Conservation (phyloP, 129 eudicot species). For the Flaveria linearis region DNA sequence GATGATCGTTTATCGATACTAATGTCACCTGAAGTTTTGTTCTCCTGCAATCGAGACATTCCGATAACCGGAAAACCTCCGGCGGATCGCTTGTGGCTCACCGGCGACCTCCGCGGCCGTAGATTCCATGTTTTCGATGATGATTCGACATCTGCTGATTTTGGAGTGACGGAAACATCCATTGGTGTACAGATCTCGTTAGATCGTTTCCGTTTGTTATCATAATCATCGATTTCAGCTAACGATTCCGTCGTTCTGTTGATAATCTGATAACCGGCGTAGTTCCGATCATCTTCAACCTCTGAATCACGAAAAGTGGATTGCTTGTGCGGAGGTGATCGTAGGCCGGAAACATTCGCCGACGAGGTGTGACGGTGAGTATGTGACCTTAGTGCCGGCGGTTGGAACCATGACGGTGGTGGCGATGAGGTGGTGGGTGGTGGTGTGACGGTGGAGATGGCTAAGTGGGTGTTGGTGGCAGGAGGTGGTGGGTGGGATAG, state of each 20-base stretch:
- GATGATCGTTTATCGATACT: not conserved
- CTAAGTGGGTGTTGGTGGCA: too few species aligned
- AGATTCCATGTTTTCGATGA: not conserved
- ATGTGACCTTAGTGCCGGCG: not conserved
- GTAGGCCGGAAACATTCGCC: not conserved
- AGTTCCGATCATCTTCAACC: too few species aligned
- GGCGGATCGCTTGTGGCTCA: not conserved
- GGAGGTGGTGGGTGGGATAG: too few species aligned
- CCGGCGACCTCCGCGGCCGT: not conserved
- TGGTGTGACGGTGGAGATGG: too few species aligned
- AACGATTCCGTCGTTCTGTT: not conserved
- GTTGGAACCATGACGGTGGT: not conserved
- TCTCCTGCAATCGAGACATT: not conserved
- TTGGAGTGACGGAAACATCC: not conserved
- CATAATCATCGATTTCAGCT: not conserved
- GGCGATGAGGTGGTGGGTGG: not conserved
- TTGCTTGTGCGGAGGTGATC: not conserved
- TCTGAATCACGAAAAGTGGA: not conserved
- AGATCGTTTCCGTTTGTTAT: slow-evolving; percentile 1
- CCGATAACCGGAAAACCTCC: not conserved
- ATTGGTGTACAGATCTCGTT: not conserved
- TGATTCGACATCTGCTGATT: not conserved
- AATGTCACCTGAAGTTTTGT: not conserved
- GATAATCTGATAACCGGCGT: not conserved
- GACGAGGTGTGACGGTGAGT: too few species aligned